Evolutionary conservation across 495 filamentous ascomycete genomes (phyloP), one percentile per base, ranked within the genome.

Genomic region (Neurospora hispaniola): DNA sequence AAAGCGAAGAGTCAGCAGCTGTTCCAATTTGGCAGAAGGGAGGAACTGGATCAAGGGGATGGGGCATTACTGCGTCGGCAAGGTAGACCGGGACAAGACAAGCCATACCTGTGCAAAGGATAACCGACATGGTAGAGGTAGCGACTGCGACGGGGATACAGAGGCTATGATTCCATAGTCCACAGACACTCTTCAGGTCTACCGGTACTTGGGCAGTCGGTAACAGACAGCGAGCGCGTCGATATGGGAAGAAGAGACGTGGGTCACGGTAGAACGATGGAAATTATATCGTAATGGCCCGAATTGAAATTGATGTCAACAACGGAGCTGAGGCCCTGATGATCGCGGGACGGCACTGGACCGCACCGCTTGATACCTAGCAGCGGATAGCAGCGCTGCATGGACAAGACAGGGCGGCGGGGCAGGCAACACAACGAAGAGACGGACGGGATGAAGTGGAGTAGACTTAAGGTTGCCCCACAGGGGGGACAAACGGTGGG

Each of bases 51-150:
- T 8, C 54, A 14, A 31, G 54, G 54, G 54, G 14, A 9, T 18
- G 54, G 54, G 27, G 54, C 54, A 66, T 66, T 66, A 66, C 54
- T 35, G 54, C 18, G 59, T 73, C 27, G 31, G 41, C 42, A 70
- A 42, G 41, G 66, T 31, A 54, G 38, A 31, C 72, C 48, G 70
- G 69, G 38, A 66, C 31, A 43, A 66, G 31, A 16, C 38, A 38
- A 12, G 35, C 81, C 88, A 79, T 84, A 94, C 93, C 93, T 76
- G 93, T 96, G 78, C 91, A 94, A 69, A 96, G 89, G 79, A 96
- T 94, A 74, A 96, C 93, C 74, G 92, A 94, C 93, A 96, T 96
- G 31, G 71, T 84, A 70, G 71, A 71, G 54, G 71, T 84, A 70
- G 71, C 72, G 54, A 62, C 54, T 62, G 54, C 20, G 23, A 59